Conservation (phyloP, 805 yeast genomes). For the Candida ascalaphidarum region DNA sequence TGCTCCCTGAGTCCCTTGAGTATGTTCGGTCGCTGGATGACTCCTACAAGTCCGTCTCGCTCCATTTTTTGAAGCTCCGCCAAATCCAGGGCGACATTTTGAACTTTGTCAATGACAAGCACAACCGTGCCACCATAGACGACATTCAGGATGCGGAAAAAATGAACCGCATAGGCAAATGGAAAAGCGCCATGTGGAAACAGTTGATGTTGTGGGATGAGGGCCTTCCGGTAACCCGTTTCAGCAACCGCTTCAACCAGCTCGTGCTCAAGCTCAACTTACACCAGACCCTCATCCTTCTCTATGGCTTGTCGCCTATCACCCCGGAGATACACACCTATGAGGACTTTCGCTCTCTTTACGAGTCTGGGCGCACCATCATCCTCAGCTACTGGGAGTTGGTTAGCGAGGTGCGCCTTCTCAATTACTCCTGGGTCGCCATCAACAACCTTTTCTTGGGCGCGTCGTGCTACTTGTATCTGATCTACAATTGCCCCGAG, state of each 20-base stretch:
- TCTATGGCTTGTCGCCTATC: constrained; percentile 5
- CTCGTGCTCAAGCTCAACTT: constrained; percentile 5
- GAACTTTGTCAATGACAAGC: constrained; percentile 3
- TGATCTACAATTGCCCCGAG: constrained; percentile 3
- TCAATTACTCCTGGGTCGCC: constrained; percentile 10
- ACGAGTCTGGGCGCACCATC: constrained; percentile 5
- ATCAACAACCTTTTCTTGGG: constrained; percentile 7
- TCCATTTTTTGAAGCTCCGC: constrained; percentile 4
- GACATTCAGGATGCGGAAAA: not conserved
- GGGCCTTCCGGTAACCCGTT: not conserved
- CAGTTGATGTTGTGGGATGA: constrained; percentile 3
- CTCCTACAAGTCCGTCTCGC: constrained; percentile 1
- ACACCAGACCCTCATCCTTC: constrained; percentile 4
- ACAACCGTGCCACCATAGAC: constrained; percentile 1
- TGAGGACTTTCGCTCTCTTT: constrained; percentile 3
- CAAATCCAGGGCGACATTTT: constrained; percentile 3
- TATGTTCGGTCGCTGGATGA: not conserved
- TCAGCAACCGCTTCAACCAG: constrained; percentile 1
- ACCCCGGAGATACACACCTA: constrained; percentile 3
- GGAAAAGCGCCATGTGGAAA: constrained; percentile 3
- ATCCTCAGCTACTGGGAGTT: constrained; percentile 4
- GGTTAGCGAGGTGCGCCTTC: constrained; percentile 2
- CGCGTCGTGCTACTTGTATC: constrained; percentile 4
- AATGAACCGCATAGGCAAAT: constrained; percentile 1
- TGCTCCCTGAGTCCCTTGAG: not conserved